phyloP scores from a whole-genome alignment of 1,284 basidiomycete species.

The Leccinum angustisporum region DNA sequence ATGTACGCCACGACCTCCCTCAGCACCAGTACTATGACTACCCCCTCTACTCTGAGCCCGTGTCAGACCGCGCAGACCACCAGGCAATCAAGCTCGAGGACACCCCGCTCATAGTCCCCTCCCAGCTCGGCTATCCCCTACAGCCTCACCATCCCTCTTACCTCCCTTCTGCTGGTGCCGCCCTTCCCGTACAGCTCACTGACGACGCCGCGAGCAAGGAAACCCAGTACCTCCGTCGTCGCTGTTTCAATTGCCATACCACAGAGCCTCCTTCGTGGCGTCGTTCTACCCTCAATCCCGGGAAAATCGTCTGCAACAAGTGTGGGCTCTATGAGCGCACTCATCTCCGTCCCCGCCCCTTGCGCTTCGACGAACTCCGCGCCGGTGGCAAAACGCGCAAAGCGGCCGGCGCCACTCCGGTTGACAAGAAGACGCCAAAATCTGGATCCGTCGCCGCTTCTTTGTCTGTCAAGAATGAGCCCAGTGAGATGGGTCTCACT shows the following conservation, averaged over 20 bases:
- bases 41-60: slow-evolving; percentile 28
- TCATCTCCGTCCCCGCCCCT: slow-evolving; percentile 73
- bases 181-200: slow-evolving; percentile 76
- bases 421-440: slow-evolving; percentile 41
- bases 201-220: slow-evolving; percentile 86
- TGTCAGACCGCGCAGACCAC: slow-evolving; percentile 36
- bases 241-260: slow-evolving; percentile 86
- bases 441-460: slow-evolving; percentile 17
- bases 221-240: slow-evolving; percentile 79
- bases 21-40: slow-evolving; percentile 38
- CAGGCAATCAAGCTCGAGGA: slow-evolving; percentile 65
- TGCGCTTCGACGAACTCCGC: slow-evolving; percentile 80
- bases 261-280: slow-evolving; percentile 86
- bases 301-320: slow-evolving; percentile 89
- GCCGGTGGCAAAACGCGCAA: slow-evolving; percentile 77
- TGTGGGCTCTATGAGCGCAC: slow-evolving; percentile 85
- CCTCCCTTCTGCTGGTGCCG: slow-evolving; percentile 35
- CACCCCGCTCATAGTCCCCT: slow-evolving; percentile 57
- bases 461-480: slow-evolving; percentile 63
- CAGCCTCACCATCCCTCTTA: slow-evolving; percentile 29
- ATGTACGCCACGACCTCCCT: slow-evolving; percentile 62
- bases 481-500: slow-evolving; percentile 49
- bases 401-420: slow-evolving; percentile 41
- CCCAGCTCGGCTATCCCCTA: slow-evolving; percentile 43
- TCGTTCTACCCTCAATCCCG: slow-evolving; percentile 79